Percentiles rank a stretch among this genome's conserved stretches.
These are phyloP conservation scores for Fomitopsis pinicola DNA, from an alignment of 1,284 basidiomycete genomes.

Conservation along the genomic window DNA sequence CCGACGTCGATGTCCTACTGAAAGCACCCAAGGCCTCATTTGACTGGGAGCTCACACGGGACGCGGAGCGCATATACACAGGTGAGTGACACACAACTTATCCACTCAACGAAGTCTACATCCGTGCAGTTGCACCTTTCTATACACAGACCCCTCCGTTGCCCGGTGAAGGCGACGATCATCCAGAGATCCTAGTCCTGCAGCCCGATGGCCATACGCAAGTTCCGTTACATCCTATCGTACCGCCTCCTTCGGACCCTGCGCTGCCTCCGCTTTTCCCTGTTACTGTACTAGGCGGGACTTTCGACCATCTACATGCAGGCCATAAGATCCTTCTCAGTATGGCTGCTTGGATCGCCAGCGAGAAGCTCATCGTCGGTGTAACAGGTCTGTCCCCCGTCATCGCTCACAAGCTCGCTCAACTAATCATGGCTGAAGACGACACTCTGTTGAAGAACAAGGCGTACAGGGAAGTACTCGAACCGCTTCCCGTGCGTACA, in stretches of 20 bases:
- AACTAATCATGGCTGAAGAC: conserved; percentile 35
- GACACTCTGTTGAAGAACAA: conserved; percentile 77
- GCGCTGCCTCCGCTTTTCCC: conserved; percentile 25
- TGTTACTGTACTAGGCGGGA: conserved; percentile 69
- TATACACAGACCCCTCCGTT: conserved; percentile 4
- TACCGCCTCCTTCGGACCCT: conserved; percentile 10
- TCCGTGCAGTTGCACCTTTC: background rate
- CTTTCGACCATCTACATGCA: conserved; percentile 96
- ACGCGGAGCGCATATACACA: conserved; percentile 23
- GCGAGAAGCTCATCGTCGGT: conserved; percentile 83
- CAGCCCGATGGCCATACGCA: conserved; percentile 13
- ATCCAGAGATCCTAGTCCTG: conserved; percentile 13
- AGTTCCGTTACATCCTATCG: conserved; percentile 1
- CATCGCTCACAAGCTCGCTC: conserved; percentile 1
- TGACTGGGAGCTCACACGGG: conserved; percentile 29
- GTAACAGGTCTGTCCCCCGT: conserved; percentile 59
- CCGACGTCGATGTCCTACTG: conserved; percentile 68
- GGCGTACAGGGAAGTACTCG: conserved; percentile 64
- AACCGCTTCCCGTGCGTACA: conserved; percentile 58
- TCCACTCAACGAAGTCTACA: background rate
- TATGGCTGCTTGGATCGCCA: conserved; percentile 82
- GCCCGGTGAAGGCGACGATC: conserved; percentile 7
- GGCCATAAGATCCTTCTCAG: conserved; percentile 97
- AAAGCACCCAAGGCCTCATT: conserved; percentile 42
- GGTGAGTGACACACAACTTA: conserved; percentile 13